Percentiles rank a stretch among this genome's conserved stretches.
phyloP scores from a whole-genome alignment of 805 yeast genomes.

The Candida lessepsii region DNA sequence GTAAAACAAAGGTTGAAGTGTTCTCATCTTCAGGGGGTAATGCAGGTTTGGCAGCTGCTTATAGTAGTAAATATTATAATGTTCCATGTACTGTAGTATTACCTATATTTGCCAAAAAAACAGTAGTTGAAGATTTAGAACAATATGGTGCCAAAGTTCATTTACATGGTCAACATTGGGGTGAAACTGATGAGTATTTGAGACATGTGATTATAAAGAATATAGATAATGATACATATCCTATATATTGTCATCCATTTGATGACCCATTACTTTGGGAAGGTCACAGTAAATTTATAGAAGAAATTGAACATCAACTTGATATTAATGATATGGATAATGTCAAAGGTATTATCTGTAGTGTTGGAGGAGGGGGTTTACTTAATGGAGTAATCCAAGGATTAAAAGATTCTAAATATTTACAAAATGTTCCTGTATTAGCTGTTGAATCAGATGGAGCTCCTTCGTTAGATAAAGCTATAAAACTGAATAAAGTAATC shows the following conservation, averaged over 20 bases:
- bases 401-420: constrained; percentile 15
- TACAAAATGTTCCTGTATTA: constrained; percentile 22
- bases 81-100: constrained; percentile 31
- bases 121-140: constrained; percentile 20
- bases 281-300: constrained; percentile 28
- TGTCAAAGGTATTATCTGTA: constrained; percentile 28
- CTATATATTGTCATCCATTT: constrained; percentile 34
- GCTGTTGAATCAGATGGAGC: constrained; percentile 30
- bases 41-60: constrained; percentile 37
- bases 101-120: constrained; percentile 21
- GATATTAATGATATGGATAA: constrained; percentile 14
- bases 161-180: constrained; percentile 29
- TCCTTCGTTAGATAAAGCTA: constrained; percentile 22
- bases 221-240: constrained; percentile 13
- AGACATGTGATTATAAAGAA: constrained; percentile 16
- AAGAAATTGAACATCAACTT: constrained; percentile 25
- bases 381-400: constrained; percentile 30
- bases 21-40: constrained; percentile 36
- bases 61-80: constrained; percentile 20
- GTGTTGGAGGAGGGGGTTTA: constrained; percentile 38
- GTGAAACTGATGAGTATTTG: constrained; percentile 30
- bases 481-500: constrained; percentile 20
- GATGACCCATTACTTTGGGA: constrained; percentile 30
- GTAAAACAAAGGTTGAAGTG: constrained; percentile 18
- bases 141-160: constrained; percentile 23